Percentiles rank a stretch among this genome's conserved stretches.
Evolutionary conservation across 2,329 filamentous ascomycete species (phyloP).

Genomic region (Penicillium griseofulvum): DNA sequence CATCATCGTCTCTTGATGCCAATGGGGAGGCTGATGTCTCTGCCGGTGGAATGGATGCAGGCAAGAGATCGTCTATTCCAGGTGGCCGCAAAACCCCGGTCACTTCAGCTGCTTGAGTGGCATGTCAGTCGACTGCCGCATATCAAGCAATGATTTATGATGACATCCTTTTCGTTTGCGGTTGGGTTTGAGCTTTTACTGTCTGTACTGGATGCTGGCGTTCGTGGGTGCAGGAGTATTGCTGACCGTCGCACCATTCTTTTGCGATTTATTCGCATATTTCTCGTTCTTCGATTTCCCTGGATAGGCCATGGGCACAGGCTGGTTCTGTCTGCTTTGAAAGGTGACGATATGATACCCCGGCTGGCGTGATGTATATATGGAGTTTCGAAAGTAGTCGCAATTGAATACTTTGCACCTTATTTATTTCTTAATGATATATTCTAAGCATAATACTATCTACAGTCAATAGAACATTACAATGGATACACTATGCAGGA

Average conservation of each 20-base stretch:
- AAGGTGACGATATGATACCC: conserved; percentile 34
- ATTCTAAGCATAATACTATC: background rate
- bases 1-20: conserved; percentile 22
- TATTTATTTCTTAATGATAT: background rate
- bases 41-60: conserved; percentile 15
- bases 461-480: background rate
- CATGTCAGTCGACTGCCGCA: background rate
- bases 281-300: conserved; percentile 2
- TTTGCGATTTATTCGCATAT: conserved; percentile 5
- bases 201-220: conserved; percentile 12
- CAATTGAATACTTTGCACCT: conserved; percentile 11
- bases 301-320: conserved; percentile 13
- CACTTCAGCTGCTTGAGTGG: conserved; percentile 6
- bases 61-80: conserved; percentile 24
- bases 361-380: conserved; percentile 16
- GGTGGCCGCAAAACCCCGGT: conserved; percentile 18
- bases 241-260: background rate
- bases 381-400: conserved; percentile 9
- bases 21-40: conserved; percentile 23
- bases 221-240: conserved; percentile 8
- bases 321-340: conserved; percentile 21
- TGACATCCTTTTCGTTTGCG: conserved; percentile 12
- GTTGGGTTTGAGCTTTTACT: background rate
- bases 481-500: background rate
- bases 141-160: conserved; percentile 24